A percentile compares a stretch with the other conserved stretches of the same genome.
These are phyloP conservation scores for Torrubiella hemipterigena DNA, from an alignment of 2,329 filamentous ascomycete species.

Conservation along the genomic window DNA sequence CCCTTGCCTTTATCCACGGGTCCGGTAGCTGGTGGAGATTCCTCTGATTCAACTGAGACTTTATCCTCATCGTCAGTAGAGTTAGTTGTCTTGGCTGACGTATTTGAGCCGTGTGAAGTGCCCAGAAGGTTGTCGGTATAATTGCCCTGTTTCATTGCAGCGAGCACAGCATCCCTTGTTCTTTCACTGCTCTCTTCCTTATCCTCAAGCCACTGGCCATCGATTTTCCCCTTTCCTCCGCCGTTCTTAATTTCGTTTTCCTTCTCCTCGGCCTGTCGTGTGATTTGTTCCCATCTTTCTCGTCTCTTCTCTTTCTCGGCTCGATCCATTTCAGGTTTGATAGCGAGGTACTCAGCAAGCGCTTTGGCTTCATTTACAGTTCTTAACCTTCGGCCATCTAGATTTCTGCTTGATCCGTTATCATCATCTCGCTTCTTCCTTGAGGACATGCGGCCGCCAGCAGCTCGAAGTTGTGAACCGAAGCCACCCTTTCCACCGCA, in stretches of 20 bases:
- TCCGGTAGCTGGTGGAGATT: slow-evolving; percentile 36
- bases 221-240: slow-evolving; percentile 54
- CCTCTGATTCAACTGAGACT: slow-evolving; percentile 26
- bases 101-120: slow-evolving; percentile 37
- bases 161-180: slow-evolving; percentile 63
- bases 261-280: slow-evolving; percentile 70
- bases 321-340: slow-evolving; percentile 95
- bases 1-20: slow-evolving; percentile 21
- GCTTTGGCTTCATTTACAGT: slow-evolving; percentile 94
- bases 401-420: slow-evolving; percentile 82
- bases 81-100: slow-evolving; percentile 18
- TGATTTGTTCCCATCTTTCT: slow-evolving; percentile 77
- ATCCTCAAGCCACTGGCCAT: slow-evolving; percentile 89
- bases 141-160: slow-evolving; percentile 53
- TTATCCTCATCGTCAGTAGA: slow-evolving; percentile 23
- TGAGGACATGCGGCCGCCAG: slow-evolving; percentile 94
- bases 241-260: slow-evolving; percentile 75
- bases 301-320: slow-evolving; percentile 81
- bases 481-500: slow-evolving; percentile 96
- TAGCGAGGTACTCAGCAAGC: slow-evolving; percentile 83
- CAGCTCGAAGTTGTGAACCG: slow-evolving; percentile 89
- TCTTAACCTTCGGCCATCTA: slow-evolving; percentile 79
- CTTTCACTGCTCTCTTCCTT: slow-evolving; percentile 84
- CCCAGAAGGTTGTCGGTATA: slow-evolving; percentile 48
- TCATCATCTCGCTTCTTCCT: slow-evolving; percentile 80